These are phyloP conservation scores for Ganoderma resinaceum DNA, from an alignment of 1,284 basidiomycete species.

Conservation along the genomic window DNA sequence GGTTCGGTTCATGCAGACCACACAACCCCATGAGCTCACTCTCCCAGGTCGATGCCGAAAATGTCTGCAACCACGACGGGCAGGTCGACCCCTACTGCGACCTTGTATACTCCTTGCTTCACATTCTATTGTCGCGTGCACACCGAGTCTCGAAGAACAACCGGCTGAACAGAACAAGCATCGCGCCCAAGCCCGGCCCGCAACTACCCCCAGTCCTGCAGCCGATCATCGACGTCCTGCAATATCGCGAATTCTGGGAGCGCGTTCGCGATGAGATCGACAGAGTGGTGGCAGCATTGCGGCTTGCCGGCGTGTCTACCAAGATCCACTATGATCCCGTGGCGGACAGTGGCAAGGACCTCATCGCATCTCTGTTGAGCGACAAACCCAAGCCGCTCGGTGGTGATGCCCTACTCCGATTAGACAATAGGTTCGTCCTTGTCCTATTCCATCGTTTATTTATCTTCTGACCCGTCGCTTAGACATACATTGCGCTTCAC, in stretches of 20 bases:
- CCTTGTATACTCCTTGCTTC: constrained; percentile 70
- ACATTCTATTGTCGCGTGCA: constrained; percentile 68
- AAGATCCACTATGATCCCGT: constrained; percentile 66
- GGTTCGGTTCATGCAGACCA: constrained; percentile 28
- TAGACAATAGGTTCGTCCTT: constrained; percentile 59
- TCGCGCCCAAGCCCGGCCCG: constrained; percentile 40
- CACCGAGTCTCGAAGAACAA: constrained; percentile 60
- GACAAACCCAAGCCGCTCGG: constrained; percentile 50
- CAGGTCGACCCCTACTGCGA: constrained; percentile 58
- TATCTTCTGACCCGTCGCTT: not conserved
- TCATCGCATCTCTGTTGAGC: constrained; percentile 53
- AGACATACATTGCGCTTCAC: constrained; percentile 79
- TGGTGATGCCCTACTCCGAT: constrained; percentile 72
- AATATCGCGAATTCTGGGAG: constrained; percentile 76
- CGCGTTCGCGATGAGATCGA: constrained; percentile 65
- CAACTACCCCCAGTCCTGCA: constrained; percentile 52
- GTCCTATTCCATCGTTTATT: constrained; percentile 31
- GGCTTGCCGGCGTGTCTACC: constrained; percentile 60
- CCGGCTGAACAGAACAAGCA: constrained; percentile 50
- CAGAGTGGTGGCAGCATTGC: constrained; percentile 55
- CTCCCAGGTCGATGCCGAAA: constrained; percentile 37
- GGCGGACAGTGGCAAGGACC: constrained; percentile 67
- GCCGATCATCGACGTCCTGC: constrained; percentile 76
- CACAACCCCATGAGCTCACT: not conserved
- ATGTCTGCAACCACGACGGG: constrained; percentile 10